Base-by-base conservation (phyloP, 2,329 filamentous ascomycete species). In the Ophiobolus disseminans region DNA sequence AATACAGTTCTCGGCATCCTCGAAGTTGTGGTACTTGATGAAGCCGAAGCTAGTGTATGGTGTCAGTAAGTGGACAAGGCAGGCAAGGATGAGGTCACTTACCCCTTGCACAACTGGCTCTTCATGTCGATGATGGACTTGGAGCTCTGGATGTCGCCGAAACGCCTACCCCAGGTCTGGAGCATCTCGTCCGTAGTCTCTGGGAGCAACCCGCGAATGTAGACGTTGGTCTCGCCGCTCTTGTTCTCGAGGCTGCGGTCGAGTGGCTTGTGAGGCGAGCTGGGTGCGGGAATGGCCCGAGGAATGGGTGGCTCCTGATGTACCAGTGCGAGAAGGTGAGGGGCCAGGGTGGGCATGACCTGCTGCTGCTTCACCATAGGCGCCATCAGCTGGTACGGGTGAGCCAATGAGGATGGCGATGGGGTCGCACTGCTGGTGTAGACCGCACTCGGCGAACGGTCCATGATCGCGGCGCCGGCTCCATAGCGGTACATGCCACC, bases 61-160 rank as follows among this genome's bases (percentile, higher is more conserved):
- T 21, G 34, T 68, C 30, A 65, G 48, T 32, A 23, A 3, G 25
- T 37, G 22, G 4, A 19, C 26, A 4, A 31, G 17, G 3, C n/a
- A 34, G 11, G 21, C 2, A 1, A 21, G 28, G n/a, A 20, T 8
- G 25, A 11, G 34, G 38, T 31, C n/a, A 47, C 50, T 66, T 77
- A 96, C 94, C 94, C 94, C 78, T 99, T 99, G 84, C 94, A 99
- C 56, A 91, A 87, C 51, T 91, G 90, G 39, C 91, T 96, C 60
- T 89, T 87, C 42, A 92, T 88, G 76, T 99, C 95, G 67, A 99
- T 96, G 76, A 99, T 99, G 11, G 95, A 94, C 81, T 99, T 99
- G 68, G 91, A 97, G 58, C 92, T 96, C 76, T 96, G 91, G 48
- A 99, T 94, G 52, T 88, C 86, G 32, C 94, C 95, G 69, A 97